phyloP scores from a whole-genome alignment of 257 asterid genomes.

The Solanum pinnatisectum region DNA sequence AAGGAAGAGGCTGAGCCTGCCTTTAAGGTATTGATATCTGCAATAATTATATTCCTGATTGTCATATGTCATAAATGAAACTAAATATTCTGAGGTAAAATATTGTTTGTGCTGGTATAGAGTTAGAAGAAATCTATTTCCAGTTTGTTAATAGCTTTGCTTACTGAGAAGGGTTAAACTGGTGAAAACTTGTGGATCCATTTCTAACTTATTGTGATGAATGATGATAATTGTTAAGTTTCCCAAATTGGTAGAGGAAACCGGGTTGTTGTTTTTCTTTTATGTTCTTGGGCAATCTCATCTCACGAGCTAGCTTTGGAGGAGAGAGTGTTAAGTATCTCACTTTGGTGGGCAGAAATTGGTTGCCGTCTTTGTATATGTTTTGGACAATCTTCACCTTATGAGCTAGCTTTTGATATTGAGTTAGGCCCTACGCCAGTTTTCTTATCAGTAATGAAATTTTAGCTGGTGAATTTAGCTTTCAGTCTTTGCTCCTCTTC shows the following conservation, averaged over 20 bases:
- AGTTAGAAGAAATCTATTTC: not conserved
- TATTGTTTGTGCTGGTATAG: not conserved
- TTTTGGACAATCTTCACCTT: not conserved
- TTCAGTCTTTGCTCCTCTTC: not conserved
- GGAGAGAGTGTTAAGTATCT: not conserved
- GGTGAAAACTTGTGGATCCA: not conserved
- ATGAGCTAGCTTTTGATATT: not conserved
- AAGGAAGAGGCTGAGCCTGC: constrained; percentile 51
- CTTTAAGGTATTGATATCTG: constrained; percentile 36
- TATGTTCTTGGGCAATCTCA: not conserved
- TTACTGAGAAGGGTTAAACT: not conserved
- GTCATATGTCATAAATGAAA: not conserved
- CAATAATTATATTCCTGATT: not conserved
- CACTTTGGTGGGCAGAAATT: not conserved
- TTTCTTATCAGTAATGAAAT: not conserved
- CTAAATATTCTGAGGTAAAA: not conserved
- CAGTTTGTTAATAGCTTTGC: not conserved
- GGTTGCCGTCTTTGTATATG: not conserved
- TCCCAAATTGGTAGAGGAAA: not conserved
- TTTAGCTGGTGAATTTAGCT: not conserved
- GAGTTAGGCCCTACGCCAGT: not conserved
- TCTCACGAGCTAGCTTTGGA: not conserved
- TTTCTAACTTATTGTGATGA: not conserved
- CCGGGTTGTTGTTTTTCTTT: not conserved
- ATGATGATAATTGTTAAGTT: not conserved